Evolutionary conservation across 176 grass and related monocot genomes (phyloP).

Genomic region (Oryza longistaminata): DNA sequence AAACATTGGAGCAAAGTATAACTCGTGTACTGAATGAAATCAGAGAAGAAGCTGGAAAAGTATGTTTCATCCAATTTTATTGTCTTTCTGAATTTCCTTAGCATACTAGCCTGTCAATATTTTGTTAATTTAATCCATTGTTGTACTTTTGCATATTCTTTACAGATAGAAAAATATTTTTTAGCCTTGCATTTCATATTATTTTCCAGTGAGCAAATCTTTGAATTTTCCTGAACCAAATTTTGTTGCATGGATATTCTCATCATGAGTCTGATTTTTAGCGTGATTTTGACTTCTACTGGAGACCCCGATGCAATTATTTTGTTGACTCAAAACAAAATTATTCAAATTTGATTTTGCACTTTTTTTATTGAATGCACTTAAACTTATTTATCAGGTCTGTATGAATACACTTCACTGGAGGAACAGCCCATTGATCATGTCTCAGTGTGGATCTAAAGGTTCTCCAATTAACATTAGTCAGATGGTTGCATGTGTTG

Average conservation of each 20-base stretch:
- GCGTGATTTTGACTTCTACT: background rate
- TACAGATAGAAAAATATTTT: background rate
- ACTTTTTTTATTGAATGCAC: conserved; percentile 13
- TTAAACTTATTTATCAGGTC: conserved; percentile 53
- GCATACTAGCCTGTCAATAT: background rate
- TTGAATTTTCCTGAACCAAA: background rate
- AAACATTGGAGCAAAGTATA: conserved; percentile 74
- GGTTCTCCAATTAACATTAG: conserved; percentile 98
- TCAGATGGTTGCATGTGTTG: conserved; percentile 98
- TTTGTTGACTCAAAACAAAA: conserved; percentile 4
- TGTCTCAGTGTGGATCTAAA: conserved; percentile 98
- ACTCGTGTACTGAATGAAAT: conserved; percentile 74
- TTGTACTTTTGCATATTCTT: conserved; percentile 27
- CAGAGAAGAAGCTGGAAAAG: conserved; percentile 68
- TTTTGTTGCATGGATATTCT: conserved; percentile 22
- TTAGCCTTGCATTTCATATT: conserved; percentile 9
- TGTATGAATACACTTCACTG: conserved; percentile 85
- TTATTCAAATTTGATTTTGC: conserved; percentile 17
- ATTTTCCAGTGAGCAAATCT: conserved; percentile 1
- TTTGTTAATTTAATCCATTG: background rate
- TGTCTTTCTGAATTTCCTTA: conserved; percentile 24
- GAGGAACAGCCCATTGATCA: conserved; percentile 97
- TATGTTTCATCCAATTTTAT: conserved; percentile 41
- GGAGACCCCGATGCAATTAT: conserved; percentile 21
- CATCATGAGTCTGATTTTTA: background rate